Percentiles rank a stretch among this genome's conserved stretches.
These are phyloP conservation scores for Pseudogymnoascus sp. DNA, from an alignment of 2,329 filamentous ascomycete species.

Conservation along the genomic window DNA sequence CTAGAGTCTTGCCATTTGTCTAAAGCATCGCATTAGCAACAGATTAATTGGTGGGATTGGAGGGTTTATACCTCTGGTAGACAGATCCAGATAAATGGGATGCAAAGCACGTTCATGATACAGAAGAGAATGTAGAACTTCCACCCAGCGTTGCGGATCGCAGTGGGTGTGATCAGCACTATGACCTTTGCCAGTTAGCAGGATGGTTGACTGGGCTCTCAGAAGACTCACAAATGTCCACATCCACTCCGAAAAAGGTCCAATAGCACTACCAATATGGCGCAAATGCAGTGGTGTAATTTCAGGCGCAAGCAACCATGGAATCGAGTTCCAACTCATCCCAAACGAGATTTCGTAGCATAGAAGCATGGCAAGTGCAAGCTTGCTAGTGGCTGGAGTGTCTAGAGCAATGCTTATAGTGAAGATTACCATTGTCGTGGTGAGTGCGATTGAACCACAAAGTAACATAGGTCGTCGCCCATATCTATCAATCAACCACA, in stretches of 20 bases:
- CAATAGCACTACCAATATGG: slow-evolving; percentile 42
- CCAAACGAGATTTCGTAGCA: slow-evolving; percentile 54
- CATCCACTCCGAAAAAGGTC: slow-evolving; percentile 37
- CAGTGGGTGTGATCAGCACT: slow-evolving; percentile 27
- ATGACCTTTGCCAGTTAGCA: slow-evolving; percentile 5
- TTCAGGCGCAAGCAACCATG: slow-evolving; percentile 52
- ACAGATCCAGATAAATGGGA: slow-evolving; percentile 49
- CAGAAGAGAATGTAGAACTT: slow-evolving; percentile 33
- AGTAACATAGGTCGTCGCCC: slow-evolving; percentile 62
- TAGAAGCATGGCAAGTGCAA: slow-evolving; percentile 43
- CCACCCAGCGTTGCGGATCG: slow-evolving; percentile 29
- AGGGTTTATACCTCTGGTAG: neutral
- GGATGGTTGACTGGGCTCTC: neutral
- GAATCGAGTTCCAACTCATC: slow-evolving; percentile 48
- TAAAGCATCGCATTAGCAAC: neutral
- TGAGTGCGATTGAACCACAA: slow-evolving; percentile 2
- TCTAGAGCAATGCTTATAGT: slow-evolving; percentile 10
- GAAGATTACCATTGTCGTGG: slow-evolving; percentile 10
- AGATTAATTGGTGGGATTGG: neutral
- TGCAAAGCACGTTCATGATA: slow-evolving; percentile 24
- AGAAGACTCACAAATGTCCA: slow-evolving; percentile 11
- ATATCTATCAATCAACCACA: slow-evolving; percentile 37
- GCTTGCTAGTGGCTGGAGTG: neutral
- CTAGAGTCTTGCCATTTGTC: slow-evolving; percentile 10
- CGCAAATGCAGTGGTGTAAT: slow-evolving; percentile 50